Conservation (phyloP, 768 basidiomycete genomes). For the Gloeostereum incarnatum region DNA sequence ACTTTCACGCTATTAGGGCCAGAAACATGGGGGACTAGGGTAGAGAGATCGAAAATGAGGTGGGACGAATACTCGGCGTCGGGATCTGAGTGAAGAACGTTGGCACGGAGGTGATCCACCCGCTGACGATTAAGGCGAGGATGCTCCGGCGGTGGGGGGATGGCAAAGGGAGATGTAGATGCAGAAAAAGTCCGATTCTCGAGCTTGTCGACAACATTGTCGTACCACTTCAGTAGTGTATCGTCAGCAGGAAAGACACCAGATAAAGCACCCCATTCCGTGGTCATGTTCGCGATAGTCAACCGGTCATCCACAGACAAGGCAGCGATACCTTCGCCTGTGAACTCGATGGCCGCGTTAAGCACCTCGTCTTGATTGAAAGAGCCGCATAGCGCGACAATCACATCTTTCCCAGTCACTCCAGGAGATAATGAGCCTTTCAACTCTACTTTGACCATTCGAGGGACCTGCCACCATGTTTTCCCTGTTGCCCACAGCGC, state of each 20-base stretch:
- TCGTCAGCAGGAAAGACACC: conserved; percentile 93
- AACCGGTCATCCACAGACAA: conserved; percentile 87
- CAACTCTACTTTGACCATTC: conserved; percentile 92
- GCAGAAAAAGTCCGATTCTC: conserved; percentile 71
- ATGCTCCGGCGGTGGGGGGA: conserved; percentile 70
- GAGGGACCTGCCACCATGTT: conserved; percentile 99
- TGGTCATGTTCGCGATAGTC: conserved; percentile 99
- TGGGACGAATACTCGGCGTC: conserved; percentile 80
- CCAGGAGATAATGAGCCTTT: conserved; percentile 75
- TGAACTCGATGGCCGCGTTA: conserved; percentile 95
- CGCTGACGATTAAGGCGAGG: conserved; percentile 76
- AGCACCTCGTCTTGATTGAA: conserved; percentile 97
- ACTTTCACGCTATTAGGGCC: conserved; percentile 98
- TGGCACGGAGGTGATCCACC: conserved; percentile 51
- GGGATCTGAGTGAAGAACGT: conserved; percentile 56
- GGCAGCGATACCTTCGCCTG: conserved; percentile 74
- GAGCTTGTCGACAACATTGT: conserved; percentile 56
- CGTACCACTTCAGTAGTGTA: conserved; percentile 81
- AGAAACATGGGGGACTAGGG: conserved; percentile 91
- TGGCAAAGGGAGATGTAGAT: conserved; percentile 32
- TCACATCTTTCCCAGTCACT: conserved; percentile 97
- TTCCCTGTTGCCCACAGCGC: conserved; percentile 97
- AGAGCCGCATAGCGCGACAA: conserved; percentile 90
- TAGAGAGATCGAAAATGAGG: conserved; percentile 85
- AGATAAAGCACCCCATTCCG: conserved; percentile 97